phyloP scores from a whole-genome alignment of 768 basidiomycete species.

The Dacryopinax primogenitus region DNA sequence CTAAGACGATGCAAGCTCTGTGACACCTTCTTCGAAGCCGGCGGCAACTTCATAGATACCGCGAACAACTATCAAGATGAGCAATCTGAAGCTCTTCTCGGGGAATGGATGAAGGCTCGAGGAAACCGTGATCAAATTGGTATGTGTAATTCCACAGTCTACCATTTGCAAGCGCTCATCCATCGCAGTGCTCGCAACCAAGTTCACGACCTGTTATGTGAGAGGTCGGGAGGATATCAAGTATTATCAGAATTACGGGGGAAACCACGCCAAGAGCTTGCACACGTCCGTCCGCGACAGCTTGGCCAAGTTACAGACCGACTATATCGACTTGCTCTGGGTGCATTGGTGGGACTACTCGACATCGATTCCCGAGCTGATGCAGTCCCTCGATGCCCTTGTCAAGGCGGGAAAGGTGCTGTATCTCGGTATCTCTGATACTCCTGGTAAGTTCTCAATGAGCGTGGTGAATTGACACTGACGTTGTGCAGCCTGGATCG shows the following conservation, averaged over 20 bases:
- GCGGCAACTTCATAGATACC: constrained; percentile 41
- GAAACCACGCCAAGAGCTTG: constrained; percentile 39
- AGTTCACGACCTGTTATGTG: constrained; percentile 12
- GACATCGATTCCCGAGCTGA: constrained; percentile 43
- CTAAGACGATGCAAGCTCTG: constrained; percentile 26
- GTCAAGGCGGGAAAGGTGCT: constrained; percentile 41
- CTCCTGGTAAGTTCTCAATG: constrained; percentile 22
- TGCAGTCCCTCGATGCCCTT: constrained; percentile 41
- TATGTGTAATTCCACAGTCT: constrained; percentile 17
- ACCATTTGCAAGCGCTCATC: not conserved
- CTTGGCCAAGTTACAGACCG: constrained; percentile 36
- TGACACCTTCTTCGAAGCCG: constrained; percentile 35
- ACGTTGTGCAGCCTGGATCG: constrained; percentile 34
- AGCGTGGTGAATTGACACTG: not conserved
- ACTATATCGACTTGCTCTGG: constrained; percentile 39
- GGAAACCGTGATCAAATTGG: constrained; percentile 38
- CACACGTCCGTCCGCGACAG: constrained; percentile 33
- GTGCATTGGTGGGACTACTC: constrained; percentile 42
- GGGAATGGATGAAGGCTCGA: constrained; percentile 39
- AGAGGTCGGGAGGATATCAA: constrained; percentile 9
- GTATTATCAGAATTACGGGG: constrained; percentile 27
- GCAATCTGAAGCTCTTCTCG: constrained; percentile 41
- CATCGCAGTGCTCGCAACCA: constrained; percentile 21
- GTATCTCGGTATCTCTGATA: constrained; percentile 25
- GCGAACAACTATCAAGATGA: constrained; percentile 43